Base-by-base conservation (phyloP, 177 flowering plant genomes). In the Vitis hybrid region DNA sequence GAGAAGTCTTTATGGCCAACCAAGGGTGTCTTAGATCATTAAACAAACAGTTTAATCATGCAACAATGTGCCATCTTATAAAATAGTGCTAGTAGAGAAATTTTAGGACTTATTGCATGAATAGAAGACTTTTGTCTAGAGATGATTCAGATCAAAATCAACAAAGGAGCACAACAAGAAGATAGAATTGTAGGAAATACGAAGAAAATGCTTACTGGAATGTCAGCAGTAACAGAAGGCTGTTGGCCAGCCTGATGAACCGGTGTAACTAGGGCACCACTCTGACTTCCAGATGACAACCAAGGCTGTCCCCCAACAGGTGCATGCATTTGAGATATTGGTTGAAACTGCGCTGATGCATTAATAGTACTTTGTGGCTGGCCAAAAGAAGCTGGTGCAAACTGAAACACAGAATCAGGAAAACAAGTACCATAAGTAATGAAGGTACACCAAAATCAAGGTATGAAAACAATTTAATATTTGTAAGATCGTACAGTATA, bases 281-380 rank as follows among this genome's bases (percentile, higher is more conserved):
- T 74, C 66, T 86, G 92, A 75, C 81, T 74, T 64, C 78, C 91
- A 74, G 92, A 67, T 14, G 87, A 62, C 69, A 82, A 44, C 95
- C 95, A 89, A 54, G 91, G 84, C 71, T 89, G 95, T 20, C 86
- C 86, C 6, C 76, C 82, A 56, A 70, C 71, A 65, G 87, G 81
- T 44, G 83, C 83, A 75, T 87, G 91, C 73, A 85, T 77, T 78
- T 92, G 97, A 60, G 93, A 67, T 20, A 79, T 64, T 24, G 85
- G 89, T 72, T 85, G 98, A 78, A 82, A 86, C 62, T 87, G 92
- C 33, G 88, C 73, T 11, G 85, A 57, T 14, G 74, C 33, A 77
- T 69, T 81, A 10, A 77, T 69, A 71, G 53, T 78, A 70, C 77
- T 81, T 65, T 84, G 90, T 3, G 78, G 82, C 71, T 82, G 94